These are phyloP conservation scores for Gossypium anomalum DNA, from an alignment of 345 rosid genomes.

Conservation along the genomic window DNA sequence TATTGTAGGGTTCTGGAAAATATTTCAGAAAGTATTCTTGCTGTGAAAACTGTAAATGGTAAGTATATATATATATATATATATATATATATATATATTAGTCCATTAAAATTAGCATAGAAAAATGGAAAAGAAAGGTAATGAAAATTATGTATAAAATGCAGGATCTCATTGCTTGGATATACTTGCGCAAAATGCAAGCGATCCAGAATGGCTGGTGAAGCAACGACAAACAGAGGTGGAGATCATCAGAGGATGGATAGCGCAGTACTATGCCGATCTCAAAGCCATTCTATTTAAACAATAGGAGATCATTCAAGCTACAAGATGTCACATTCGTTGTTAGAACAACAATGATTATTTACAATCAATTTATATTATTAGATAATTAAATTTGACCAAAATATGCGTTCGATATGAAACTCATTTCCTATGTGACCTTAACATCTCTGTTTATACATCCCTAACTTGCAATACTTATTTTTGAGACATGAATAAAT, in stretches of 20 bases:
- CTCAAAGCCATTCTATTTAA: background rate
- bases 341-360: too few relatives aligned
- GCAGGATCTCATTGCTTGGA: conserved; percentile 49
- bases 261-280: conserved; percentile 24
- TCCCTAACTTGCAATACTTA: too few relatives aligned
- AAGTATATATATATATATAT: background rate
- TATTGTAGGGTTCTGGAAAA: background rate
- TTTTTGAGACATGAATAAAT: too few relatives aligned
- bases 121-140: background rate
- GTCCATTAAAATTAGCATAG: background rate
- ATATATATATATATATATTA: background rate
- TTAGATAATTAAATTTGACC: too few relatives aligned
- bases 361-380: too few relatives aligned
- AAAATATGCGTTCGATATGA: too few relatives aligned
- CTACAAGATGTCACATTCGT: too few relatives aligned
- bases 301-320: background rate
- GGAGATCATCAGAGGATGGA: conserved; percentile 35
- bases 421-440: too few relatives aligned
- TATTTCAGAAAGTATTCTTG: conserved; percentile 9
- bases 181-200: background rate
- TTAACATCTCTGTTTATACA: too few relatives aligned
- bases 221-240: conserved; percentile 29
- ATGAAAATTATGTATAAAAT: background rate
- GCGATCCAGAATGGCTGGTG: conserved; percentile 38
- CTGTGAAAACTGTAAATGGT: background rate